Conservation (phyloP, 2,329 filamentous ascomycete genomes). For the Fusarium sp. region DNA sequence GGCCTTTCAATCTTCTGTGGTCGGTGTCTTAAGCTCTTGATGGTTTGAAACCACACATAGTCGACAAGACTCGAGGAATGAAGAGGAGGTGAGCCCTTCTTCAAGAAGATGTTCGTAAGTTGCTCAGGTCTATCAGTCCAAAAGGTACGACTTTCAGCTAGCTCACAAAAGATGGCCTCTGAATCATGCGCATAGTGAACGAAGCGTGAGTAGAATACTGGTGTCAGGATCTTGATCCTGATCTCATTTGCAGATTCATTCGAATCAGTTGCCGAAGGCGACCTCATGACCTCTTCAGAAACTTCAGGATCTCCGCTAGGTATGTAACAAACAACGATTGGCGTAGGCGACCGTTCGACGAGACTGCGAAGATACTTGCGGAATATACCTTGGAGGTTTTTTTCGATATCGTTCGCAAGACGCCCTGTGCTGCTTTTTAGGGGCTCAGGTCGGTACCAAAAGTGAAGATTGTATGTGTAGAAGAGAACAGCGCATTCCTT, state of each 20-base stretch:
- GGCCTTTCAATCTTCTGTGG: constrained; percentile 57
- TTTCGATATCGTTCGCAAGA: constrained; percentile 63
- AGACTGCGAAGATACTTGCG: constrained; percentile 61
- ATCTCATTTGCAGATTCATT: constrained; percentile 52
- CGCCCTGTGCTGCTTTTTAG: constrained; percentile 66
- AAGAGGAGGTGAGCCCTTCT: constrained; percentile 53
- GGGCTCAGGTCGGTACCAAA: constrained; percentile 75
- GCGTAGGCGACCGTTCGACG: constrained; percentile 58
- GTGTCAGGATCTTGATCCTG: constrained; percentile 70
- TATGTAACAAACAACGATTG: constrained; percentile 65
- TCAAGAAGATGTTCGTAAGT: constrained; percentile 59
- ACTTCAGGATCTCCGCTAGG: constrained; percentile 60
- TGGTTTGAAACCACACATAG: constrained; percentile 57
- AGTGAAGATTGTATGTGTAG: constrained; percentile 66
- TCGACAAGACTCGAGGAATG: constrained; percentile 52
- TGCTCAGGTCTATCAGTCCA: constrained; percentile 66
- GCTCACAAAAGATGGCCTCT: constrained; percentile 71
- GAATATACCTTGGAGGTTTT: constrained; percentile 59
- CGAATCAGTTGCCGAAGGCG: constrained; percentile 42
- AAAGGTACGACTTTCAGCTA: constrained; percentile 68
- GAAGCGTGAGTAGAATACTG: constrained; percentile 75
- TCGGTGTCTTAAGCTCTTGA: constrained; percentile 57
- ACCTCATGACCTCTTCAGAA: constrained; percentile 54
- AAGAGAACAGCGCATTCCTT: constrained; percentile 69
- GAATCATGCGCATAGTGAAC: constrained; percentile 71